Evolutionary conservation across 2,329 filamentous ascomycete species (phyloP), one percentile per base, ranked within the genome.

Genomic region (Fulvia fulva): DNA sequence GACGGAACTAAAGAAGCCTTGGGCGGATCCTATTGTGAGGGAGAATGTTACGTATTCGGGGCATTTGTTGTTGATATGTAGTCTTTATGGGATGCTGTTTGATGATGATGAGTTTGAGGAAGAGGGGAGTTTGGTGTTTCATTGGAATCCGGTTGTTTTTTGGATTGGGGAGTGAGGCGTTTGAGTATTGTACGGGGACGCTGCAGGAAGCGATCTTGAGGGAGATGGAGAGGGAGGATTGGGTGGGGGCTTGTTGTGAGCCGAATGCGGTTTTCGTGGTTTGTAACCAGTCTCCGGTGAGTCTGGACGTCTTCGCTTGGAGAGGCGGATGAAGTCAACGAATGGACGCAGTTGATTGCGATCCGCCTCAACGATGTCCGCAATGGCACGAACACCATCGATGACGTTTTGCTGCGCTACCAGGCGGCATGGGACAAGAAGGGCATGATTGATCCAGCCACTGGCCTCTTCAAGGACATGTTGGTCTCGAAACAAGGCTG

Each of bases 41-140:
- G 75, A 78, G 61, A 78, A 77, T 57, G 76, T 77, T 60, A 75
- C 78, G 75, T 77, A 76, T 49, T 72, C 68, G 26, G 75, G 75
- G 1, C 74, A 78, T 62, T 58, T 77, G 21, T 65, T 76, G 11
- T 57, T 76, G 37, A 77, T 77, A 74, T 68, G 68, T 2, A 70
- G 67, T 8, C 62, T 77, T 8, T 76, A 76, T 63, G 70, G 65
- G 1, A 78, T 77, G 76, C 66, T 78, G 1, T 77, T 78, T 55
- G 68, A 76, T 52, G 74, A 77, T 52, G 73, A 76, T 50, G 67
- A 68, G 51, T 76, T 73, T 56, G 75, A 77, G 55, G 60, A 68
- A 37, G 62, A 65, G 1, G 69, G 60, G 1, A 66, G 67, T 1
- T 54, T 78, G 25, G 62, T 62, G 1, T 78, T 78, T 53, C 37